Evolutionary conservation across 2,329 filamentous ascomycete genomes (phyloP).

Genomic region (Talaromyces sp.): DNA sequence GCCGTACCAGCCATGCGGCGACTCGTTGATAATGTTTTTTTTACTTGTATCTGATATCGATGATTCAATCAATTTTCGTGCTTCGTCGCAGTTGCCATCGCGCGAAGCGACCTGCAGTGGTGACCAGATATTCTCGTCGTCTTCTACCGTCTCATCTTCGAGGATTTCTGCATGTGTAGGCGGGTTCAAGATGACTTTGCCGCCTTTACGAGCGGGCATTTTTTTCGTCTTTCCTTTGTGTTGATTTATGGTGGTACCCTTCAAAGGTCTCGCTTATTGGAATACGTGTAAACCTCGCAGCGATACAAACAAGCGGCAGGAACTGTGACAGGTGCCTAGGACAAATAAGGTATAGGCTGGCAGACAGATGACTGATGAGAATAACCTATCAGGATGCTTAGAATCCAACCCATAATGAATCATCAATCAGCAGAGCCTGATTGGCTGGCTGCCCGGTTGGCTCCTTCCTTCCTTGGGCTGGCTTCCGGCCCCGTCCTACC

Average conservation of each 20-base stretch:
- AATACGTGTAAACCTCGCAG: background rate
- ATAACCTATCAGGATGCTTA: background rate
- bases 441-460: background rate
- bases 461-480: slow-evolving; percentile 3
- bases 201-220: slow-evolving; percentile 12
- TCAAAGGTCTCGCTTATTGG: background rate
- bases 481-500: background rate
- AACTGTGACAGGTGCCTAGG: background rate
- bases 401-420: no score
- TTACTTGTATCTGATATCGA: background rate
- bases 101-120: slow-evolving; percentile 22
- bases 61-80: slow-evolving; percentile 19
- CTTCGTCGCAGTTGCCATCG: slow-evolving; percentile 20
- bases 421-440: background rate
- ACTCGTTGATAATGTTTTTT: slow-evolving; percentile 19
- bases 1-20: slow-evolving; percentile 15
- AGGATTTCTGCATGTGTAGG: slow-evolving; percentile 12
- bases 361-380: no score
- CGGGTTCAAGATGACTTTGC: slow-evolving; percentile 12
- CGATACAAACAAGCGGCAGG: background rate
- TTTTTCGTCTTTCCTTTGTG: background rate
- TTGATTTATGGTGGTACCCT: background rate
- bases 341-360: background rate
- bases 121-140: slow-evolving; percentile 18
- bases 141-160: slow-evolving; percentile 6